A percentile compares a stretch with the other conserved stretches of the same genome.
Evolutionary conservation across 2,329 filamentous ascomycete species (phyloP).

Genomic region (Alternaria novae-zelandiae): DNA sequence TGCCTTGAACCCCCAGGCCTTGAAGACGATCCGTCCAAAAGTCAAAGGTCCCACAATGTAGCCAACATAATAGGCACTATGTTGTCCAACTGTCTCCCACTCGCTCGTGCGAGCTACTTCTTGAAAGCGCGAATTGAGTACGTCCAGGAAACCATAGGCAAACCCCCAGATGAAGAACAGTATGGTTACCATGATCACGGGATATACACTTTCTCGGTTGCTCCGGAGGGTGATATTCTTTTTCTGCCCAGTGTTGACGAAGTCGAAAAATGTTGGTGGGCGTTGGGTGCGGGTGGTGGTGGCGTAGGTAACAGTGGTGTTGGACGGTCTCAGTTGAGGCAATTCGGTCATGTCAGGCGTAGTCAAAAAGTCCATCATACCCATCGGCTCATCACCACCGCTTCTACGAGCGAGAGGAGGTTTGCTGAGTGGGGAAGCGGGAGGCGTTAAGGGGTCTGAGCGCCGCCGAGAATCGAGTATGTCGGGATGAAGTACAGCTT

Average conservation of each 20-base stretch:
- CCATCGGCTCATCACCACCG: conserved; percentile 42
- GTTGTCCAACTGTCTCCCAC: conserved; percentile 70
- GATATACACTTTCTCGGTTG: conserved; percentile 70
- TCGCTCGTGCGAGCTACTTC: conserved; percentile 65
- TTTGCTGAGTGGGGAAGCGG: conserved; percentile 32
- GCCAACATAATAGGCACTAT: conserved; percentile 73
- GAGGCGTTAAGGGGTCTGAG: conserved; percentile 29
- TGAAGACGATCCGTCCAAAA: conserved; percentile 66
- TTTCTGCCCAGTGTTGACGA: conserved; percentile 70
- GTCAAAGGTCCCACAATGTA: conserved; percentile 74
- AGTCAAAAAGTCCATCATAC: conserved; percentile 62
- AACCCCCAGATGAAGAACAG: conserved; percentile 91
- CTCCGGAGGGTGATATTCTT: conserved; percentile 74
- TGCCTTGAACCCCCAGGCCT: conserved; percentile 67
- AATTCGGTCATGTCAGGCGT: conserved; percentile 53
- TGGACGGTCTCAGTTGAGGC: conserved; percentile 43
- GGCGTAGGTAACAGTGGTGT: conserved; percentile 41
- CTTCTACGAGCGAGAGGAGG: conserved; percentile 27
- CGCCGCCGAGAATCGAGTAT: conserved; percentile 27
- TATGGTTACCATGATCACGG: conserved; percentile 76
- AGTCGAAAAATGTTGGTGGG: conserved; percentile 70
- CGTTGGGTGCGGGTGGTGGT: conserved; percentile 32
- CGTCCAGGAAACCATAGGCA: conserved; percentile 85
- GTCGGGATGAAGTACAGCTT: conserved; percentile 32
- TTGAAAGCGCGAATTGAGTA: conserved; percentile 75